A percentile compares a stretch with the other conserved stretches of the same genome.
Conservation (phyloP, 768 basidiomycete species). For the Terana coerulea region DNA sequence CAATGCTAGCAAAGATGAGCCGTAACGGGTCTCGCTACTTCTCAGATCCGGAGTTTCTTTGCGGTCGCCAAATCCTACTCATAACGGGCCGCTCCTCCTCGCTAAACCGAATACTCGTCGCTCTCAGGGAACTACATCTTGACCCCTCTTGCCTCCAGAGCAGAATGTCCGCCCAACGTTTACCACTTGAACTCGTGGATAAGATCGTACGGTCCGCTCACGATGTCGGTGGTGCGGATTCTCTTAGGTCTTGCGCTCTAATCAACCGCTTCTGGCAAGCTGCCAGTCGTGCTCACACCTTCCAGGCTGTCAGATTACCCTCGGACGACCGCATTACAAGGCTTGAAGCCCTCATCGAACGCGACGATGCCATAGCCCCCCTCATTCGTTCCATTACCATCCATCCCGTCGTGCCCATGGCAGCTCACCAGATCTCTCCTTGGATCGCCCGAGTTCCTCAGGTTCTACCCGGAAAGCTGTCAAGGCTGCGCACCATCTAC, state of each 20-base stretch:
- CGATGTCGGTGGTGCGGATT: not conserved
- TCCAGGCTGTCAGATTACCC: not conserved
- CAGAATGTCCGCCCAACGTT: not conserved
- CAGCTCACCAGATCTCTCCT: not conserved
- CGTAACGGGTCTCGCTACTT: no score
- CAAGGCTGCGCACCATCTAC: not conserved
- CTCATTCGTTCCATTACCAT: not conserved
- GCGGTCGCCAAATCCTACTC: no score
- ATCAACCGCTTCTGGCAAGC: not conserved
- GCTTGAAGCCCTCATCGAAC: not conserved
- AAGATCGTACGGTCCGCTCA: not conserved
- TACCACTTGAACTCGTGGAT: constrained; percentile 2
- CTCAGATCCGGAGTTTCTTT: no score
- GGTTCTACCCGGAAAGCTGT: not conserved
- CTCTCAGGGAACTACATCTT: no score
- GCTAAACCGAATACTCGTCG: no score
- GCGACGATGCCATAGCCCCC: not conserved
- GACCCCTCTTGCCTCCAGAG: no score
- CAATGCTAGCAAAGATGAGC: no score
- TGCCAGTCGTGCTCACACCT: constrained; percentile 4
- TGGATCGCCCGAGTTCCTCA: constrained; percentile 1
- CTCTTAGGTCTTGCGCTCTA: constrained; percentile 4
- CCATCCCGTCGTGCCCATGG: not conserved
- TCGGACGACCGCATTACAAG: not conserved
- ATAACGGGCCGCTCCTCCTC: no score